These are phyloP conservation scores for Teunomyces barrocoloradensis DNA, from an alignment of 805 yeast species.

Conservation along the genomic window DNA sequence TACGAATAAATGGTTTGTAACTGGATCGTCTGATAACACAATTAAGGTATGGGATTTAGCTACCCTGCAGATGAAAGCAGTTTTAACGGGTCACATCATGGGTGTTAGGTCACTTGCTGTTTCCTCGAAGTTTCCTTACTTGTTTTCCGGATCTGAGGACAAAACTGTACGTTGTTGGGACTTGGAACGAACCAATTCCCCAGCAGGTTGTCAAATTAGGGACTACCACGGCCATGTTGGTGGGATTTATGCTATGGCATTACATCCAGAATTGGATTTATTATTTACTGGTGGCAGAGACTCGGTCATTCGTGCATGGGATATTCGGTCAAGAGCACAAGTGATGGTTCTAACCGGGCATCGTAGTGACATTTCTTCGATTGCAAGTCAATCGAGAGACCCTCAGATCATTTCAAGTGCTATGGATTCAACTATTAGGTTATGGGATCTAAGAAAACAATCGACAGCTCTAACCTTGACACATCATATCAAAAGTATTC, in stretches of 20 bases:
- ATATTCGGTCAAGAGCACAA: conserved; percentile 73
- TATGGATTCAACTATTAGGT: conserved; percentile 76
- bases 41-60: conserved; percentile 92
- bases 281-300: conserved; percentile 89
- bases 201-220: conserved; percentile 52
- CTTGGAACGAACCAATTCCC: conserved; percentile 73
- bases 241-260: conserved; percentile 77
- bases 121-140: conserved; percentile 76
- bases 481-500: conserved; percentile 78
- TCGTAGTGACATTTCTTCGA: conserved; percentile 66
- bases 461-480: conserved; percentile 69
- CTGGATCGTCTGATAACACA: conserved; percentile 87
- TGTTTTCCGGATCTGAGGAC: conserved; percentile 92
- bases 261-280: conserved; percentile 86
- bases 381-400: conserved; percentile 64
- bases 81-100: conserved; percentile 90
- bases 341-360: conserved; percentile 83
- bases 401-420: conserved; percentile 87
- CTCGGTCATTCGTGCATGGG: conserved; percentile 88
- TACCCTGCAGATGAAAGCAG: conserved; percentile 61
- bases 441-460: conserved; percentile 91
- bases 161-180: conserved; percentile 96
- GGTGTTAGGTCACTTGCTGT: conserved; percentile 75
- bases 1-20: conserved; percentile 84
- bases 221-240: conserved; percentile 94